These are phyloP conservation scores for Dendrobium nobile DNA, from an alignment of 106 monocot genomes.

Conservation along the genomic window DNA sequence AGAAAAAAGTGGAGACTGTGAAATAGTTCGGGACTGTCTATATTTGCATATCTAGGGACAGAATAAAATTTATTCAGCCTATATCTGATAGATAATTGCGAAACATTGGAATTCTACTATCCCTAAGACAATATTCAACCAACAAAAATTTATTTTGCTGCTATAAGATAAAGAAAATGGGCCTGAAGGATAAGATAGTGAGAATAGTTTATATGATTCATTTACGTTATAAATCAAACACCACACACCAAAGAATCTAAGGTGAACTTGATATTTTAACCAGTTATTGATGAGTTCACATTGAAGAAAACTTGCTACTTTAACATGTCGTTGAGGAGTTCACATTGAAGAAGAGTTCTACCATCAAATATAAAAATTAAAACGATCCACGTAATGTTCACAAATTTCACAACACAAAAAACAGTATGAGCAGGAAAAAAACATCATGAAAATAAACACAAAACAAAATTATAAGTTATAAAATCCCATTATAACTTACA, in stretches of 20 bases:
- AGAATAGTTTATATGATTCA: no score
- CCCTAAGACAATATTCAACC: no score
- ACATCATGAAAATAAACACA: not conserved
- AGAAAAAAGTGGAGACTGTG: no score
- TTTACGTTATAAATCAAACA: no score
- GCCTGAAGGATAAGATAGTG: no score
- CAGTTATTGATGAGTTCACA: not conserved
- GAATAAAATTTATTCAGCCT: no score
- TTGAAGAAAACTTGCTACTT: not conserved
- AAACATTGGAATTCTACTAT: no score
- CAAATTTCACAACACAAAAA: not conserved
- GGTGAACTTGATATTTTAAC: not conserved
- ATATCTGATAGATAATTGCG: no score
- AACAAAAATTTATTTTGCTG: not conserved
- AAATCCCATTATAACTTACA: no score
- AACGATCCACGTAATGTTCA: not conserved
- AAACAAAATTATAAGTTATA: not conserved
- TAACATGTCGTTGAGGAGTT: not conserved
- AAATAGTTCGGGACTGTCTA: no score
- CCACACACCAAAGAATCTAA: not conserved
- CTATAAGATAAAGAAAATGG: not conserved
- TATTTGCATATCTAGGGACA: no score
- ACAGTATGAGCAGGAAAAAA: not conserved
- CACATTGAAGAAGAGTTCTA: not conserved
- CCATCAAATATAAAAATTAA: not conserved